Base-by-base conservation (phyloP, 192 early-diverging fungal species). In the Gorgonomyces haynaldii region DNA sequence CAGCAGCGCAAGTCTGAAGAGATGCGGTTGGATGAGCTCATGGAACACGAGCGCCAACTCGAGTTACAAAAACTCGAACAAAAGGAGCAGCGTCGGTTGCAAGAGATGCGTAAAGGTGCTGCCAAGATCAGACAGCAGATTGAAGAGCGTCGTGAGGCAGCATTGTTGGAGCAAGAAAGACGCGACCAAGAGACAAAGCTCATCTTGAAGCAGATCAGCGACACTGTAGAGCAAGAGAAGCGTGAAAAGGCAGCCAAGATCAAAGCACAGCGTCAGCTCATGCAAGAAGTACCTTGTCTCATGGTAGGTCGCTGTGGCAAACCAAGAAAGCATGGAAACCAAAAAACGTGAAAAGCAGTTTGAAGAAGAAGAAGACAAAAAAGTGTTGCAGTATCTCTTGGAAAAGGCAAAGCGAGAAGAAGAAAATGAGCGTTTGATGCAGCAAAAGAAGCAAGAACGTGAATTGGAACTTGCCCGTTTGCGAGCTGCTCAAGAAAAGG, bases 111-210 rank as follows among this genome's bases (percentile, higher is more conserved):
- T 17, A 56, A 56, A 24, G 75, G 75, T 9, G 75, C 75, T 13
- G 62, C 71, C 16, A 69, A 65, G 17, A 78, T 78, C 37, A 57
- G 71, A 10, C 32, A 50, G 28, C 75, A 78, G 45, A 78, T 78
- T 27, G 58, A 67, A 4, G 75, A 78, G 37, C 62, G 75, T 12
- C 57, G 64, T 23, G 75, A 78, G 50, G 67, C 68, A 1, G 62
- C 70, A 0, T 46, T 78, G 1, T 52, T 78, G 35, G 68, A 78
- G 25, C 61, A 64, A 31, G 75, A 78, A 52, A 48, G 69, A 16
- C 52, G 62, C 1, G 75, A 78, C 44, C 75, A 78, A 38, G 75
- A 78, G 45, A 78, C 75, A 8, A 75, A 78, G 51, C 51, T 40
- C 25, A 78, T 69, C 30, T 42, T 78, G n/a, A 57, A 58, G 22